phyloP scores from a whole-genome alignment of 768 basidiomycete genomes.

The Lactifluus piperatus region DNA sequence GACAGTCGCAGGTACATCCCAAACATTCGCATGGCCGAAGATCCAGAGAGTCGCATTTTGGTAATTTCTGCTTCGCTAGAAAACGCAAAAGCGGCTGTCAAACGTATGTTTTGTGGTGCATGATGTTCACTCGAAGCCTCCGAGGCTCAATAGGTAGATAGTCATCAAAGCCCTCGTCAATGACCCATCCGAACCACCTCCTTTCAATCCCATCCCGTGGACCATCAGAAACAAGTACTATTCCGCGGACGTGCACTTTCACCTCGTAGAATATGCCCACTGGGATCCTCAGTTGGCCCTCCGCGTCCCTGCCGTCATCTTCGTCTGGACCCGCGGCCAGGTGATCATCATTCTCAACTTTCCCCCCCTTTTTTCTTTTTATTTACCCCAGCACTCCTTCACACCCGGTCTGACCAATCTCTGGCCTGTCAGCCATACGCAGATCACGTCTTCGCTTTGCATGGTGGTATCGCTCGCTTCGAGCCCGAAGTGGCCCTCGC shows the following conservation, averaged over 20 bases:
- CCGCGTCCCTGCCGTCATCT: constrained; percentile 62
- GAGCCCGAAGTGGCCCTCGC: constrained; percentile 69
- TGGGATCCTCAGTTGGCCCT: constrained; percentile 35
- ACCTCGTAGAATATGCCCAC: constrained; percentile 38
- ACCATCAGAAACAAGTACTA: constrained; percentile 78
- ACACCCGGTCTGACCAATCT: not conserved
- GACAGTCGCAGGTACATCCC: not conserved
- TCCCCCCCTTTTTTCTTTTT: not conserved
- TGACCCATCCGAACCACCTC: constrained; percentile 4
- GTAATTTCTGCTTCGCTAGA: constrained; percentile 24
- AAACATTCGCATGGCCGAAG: constrained; percentile 3
- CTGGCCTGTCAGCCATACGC: constrained; percentile 41
- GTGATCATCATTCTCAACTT: constrained; percentile 36
- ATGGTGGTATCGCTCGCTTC: constrained; percentile 38
- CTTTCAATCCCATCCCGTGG: constrained; percentile 45
- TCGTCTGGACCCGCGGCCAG: constrained; percentile 60
- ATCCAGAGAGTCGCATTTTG: constrained; percentile 18
- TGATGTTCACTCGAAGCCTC: not conserved
- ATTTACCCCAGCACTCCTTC: not conserved
- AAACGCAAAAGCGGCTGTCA: constrained; percentile 21
- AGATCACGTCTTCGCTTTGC: constrained; percentile 44
- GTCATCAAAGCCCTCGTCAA: constrained; percentile 23
- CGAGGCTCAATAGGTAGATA: constrained; percentile 11
- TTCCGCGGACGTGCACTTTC: constrained; percentile 65
- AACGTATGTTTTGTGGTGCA: constrained; percentile 21